Evolutionary conservation across 805 yeast genomes (phyloP).

Genomic region (Candida wancherniae): DNA sequence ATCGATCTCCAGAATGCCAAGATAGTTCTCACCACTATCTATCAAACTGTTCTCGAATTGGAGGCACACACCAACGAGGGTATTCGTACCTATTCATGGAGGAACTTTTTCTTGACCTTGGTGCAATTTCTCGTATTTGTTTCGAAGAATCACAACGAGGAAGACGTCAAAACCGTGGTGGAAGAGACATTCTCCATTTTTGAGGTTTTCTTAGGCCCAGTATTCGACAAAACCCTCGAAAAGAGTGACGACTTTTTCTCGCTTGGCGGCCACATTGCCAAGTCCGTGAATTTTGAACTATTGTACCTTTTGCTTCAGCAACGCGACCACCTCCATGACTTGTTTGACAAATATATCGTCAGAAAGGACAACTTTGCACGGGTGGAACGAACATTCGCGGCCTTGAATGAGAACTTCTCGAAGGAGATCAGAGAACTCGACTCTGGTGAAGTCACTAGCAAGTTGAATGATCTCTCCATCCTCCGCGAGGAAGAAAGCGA

Average conservation of each 20-base stretch:
- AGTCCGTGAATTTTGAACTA: conserved; percentile 27
- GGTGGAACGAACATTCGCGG: conserved; percentile 10
- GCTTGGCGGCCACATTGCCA: conserved; percentile 18
- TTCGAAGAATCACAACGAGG: conserved; percentile 14
- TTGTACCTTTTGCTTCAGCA: conserved; percentile 26
- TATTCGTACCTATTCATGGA: conserved; percentile 29
- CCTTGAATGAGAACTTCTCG: conserved; percentile 16
- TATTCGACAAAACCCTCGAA: conserved; percentile 19
- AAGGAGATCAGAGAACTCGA: conserved; percentile 14
- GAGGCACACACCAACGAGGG: conserved; percentile 15
- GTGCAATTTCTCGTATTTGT: conserved; percentile 28
- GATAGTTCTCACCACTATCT: conserved; percentile 23
- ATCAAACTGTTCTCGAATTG: conserved; percentile 20
- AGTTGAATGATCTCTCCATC: conserved; percentile 10
- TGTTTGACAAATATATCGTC: conserved; percentile 15
- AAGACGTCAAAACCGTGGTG: conserved; percentile 15
- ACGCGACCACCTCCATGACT: conserved; percentile 16
- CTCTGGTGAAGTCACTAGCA: conserved; percentile 8
- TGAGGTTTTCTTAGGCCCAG: conserved; percentile 13
- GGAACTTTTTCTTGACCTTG: conserved; percentile 28
- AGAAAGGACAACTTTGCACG: conserved; percentile 12
- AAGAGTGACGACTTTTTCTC: conserved; percentile 9
- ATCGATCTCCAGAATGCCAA: conserved; percentile 29
- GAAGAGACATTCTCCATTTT: conserved; percentile 15
- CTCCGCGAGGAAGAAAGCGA: conserved; percentile 5